A percentile compares a stretch with the other conserved stretches of the same genome.
phyloP scores from a whole-genome alignment of 345 rosid genomes.

The Clausena lansium region DNA sequence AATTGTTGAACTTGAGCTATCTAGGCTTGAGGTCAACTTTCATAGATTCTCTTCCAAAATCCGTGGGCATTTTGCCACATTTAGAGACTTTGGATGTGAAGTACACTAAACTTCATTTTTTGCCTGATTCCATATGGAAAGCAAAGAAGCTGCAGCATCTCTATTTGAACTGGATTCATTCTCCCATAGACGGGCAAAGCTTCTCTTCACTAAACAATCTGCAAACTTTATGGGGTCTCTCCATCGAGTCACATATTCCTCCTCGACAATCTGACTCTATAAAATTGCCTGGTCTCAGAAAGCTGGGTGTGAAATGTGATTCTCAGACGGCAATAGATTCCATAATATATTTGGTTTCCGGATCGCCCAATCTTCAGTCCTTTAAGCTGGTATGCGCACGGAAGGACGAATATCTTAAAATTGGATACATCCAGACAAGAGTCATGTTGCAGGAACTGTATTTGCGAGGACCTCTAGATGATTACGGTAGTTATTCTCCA shows the following conservation, averaged over 20 bases:
- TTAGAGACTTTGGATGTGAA: slow-evolving; percentile 12
- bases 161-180: slow-evolving; percentile 20
- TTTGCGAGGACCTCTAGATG: slow-evolving; percentile 22
- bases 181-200: neutral
- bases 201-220: neutral
- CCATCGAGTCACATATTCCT: too few species aligned
- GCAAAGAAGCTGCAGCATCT: slow-evolving; percentile 26
- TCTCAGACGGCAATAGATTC: neutral
- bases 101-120: slow-evolving; percentile 25
- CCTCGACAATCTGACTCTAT: too few species aligned
- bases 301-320: slow-evolving; percentile 29
- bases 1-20: neutral
- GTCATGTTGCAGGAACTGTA: slow-evolving; percentile 19
- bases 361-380: slow-evolving; percentile 10
- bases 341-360: slow-evolving; percentile 9
- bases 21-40: neutral
- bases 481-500: too few species aligned
- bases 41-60: neutral
- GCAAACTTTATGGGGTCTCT: slow-evolving; percentile 15
- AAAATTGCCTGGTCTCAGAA: slow-evolving; percentile 14
- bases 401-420: rapidly evolving
- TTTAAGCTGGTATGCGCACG: slow-evolving; percentile 11
- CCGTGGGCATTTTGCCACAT: neutral
- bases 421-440: neutral
- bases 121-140: slow-evolving; percentile 28